phyloP scores from a whole-genome alignment of 2,329 filamentous ascomycete species.

The Trichothecium roseum region DNA sequence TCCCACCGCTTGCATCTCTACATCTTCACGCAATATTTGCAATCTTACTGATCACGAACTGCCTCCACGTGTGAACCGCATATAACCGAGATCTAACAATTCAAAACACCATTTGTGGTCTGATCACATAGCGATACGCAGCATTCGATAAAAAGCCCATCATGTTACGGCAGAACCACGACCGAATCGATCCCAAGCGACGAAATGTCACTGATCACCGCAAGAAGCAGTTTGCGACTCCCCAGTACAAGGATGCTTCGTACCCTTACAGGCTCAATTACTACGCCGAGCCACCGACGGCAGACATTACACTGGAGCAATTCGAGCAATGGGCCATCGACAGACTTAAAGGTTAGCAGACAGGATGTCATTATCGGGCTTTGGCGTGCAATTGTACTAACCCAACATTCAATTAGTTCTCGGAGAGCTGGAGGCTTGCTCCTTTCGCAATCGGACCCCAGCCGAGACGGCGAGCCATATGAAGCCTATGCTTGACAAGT shows the following conservation, averaged over 20 bases:
- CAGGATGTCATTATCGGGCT: too few species aligned
- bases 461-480: constrained; percentile 77
- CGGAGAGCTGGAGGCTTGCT: constrained; percentile 84
- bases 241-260: constrained; percentile 63
- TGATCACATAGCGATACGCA: too few species aligned
- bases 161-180: constrained; percentile 41
- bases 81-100: too few species aligned
- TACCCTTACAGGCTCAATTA: constrained; percentile 89
- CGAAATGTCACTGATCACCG: constrained; percentile 68
- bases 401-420: constrained; percentile 44
- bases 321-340: constrained; percentile 99
- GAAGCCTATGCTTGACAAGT: constrained; percentile 77
- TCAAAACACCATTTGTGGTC: too few species aligned
- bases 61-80: too few species aligned
- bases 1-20: too few species aligned
- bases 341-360: constrained; percentile 67
- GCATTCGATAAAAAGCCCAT: constrained; percentile 7
- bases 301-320: constrained; percentile 90
- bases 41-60: too few species aligned
- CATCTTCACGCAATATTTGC: too few species aligned
- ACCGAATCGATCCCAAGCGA: constrained; percentile 57
- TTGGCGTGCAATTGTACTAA: not conserved
- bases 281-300: constrained; percentile 78
- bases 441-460: constrained; percentile 82
- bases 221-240: constrained; percentile 76